Base-by-base conservation (phyloP, 208 protist genomes). In the Acanthamoeba sp. region DNA sequence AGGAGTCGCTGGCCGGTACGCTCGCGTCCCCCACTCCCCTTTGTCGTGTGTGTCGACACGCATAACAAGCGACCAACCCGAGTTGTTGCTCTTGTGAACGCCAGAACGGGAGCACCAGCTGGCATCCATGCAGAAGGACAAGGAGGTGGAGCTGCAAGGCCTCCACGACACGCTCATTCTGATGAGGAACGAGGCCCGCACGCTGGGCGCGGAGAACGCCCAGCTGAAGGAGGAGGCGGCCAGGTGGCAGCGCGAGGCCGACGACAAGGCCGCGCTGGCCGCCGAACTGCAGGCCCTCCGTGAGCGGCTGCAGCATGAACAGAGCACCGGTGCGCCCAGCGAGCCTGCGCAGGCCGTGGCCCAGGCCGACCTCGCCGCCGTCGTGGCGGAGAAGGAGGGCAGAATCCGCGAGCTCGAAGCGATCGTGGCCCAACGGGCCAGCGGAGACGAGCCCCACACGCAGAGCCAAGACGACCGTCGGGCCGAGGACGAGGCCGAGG, bases 151-250 rank as follows among this genome's bases (percentile, higher is more conserved):
- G 22, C 73, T 84, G 38, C 73, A 84, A 38, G 40, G 73, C 42
- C 34, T 84, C 5, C 73, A 84, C 73, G 73, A 84, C 73, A 84
- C 73, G 10, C 34, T 84, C 73, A 84, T 42, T 9, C 42, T 84
- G 16, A 84, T 84, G 40, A 45, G 73, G 10, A 52, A 52, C 24
- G 73, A 84, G n/a, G 34, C 73, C 40, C 32, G 36, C 27, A 38
- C 64, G 7, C 2, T 40, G 18, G 73, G 24, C 1, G 73, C 5
- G 73, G 73, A 84, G 73, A 84, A 24, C 42, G 73, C 42, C 36
- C 2, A 52, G 73, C 38, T 84, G 22, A 84, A 52, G 42, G 20
- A 84, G 18, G 40, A 84, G 38, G 2, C 52, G 2, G 40, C 18
- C 42, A 42, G 24, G 22, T 52, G 34, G 73, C 73, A 84, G 42